phyloP scores from a whole-genome alignment of 495 filamentous ascomycete genomes.

The Penicillium angulare region DNA sequence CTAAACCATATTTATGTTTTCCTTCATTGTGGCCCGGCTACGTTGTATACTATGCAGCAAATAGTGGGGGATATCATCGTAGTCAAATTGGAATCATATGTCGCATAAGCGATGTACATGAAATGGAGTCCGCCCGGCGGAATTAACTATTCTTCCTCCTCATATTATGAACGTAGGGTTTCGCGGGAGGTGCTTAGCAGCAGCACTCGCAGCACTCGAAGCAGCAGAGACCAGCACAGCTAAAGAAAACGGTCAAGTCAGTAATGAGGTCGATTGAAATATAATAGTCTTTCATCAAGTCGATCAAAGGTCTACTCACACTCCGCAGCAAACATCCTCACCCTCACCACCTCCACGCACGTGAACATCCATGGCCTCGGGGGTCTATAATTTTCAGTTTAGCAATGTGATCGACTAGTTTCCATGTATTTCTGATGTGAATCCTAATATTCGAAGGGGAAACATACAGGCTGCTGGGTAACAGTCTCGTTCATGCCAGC shows the following conservation, averaged over 20 bases:
- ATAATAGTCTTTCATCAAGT: background rate
- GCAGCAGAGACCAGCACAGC: constrained; percentile 18
- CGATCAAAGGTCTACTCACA: no score
- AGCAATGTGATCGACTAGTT: background rate
- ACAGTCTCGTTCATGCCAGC: constrained; percentile 11
- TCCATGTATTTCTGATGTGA: background rate
- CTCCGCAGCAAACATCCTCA: constrained; percentile 15
- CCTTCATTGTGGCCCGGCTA: no score
- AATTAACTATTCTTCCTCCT: background rate
- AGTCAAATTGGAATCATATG: background rate
- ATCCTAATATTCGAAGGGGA: no score
- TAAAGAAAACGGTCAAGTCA: background rate
- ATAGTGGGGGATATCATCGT: background rate
- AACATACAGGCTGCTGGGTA: constrained; percentile 9
- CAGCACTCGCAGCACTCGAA: constrained; percentile 21
- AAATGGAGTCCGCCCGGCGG: background rate
- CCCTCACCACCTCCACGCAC: constrained; percentile 17
- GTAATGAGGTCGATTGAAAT: background rate
- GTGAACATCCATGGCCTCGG: constrained; percentile 15
- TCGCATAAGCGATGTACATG: constrained; percentile 2
- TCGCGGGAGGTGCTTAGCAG: background rate
- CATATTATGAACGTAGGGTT: background rate
- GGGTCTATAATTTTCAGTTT: background rate
- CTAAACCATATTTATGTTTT: no score
- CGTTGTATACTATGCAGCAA: background rate